Base-by-base conservation (phyloP, 2,329 filamentous ascomycete genomes). In the Drechslera avenae region DNA sequence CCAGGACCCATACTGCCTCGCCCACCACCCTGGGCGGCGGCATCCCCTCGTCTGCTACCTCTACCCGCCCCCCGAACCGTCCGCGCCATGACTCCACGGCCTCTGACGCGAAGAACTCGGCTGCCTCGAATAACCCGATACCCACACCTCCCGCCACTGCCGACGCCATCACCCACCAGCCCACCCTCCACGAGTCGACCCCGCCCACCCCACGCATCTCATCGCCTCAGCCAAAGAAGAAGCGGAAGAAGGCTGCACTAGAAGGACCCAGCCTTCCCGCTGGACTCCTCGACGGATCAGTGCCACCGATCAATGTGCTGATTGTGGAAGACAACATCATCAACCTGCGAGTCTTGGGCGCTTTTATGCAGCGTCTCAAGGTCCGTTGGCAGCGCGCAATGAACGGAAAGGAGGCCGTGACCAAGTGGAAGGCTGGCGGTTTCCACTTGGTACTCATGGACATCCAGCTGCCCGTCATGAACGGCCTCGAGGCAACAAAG, bases 271-370 rank as follows among this genome's bases (percentile, higher is more conserved):
- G 69, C 30, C 67, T 88, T 53, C 82, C 83, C 19, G 79, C 86
- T 3, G 86, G 84, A 23, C 60, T 73, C 28, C 82, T 96, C 21
- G 91, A 93, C 61, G 88, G 87, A 46, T 86, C 86, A 1, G 91
- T 97, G 0, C 94, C 94, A 6, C 93, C 94, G 1, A 97, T 99
- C 76, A 97, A 96, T 63, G 92, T 97, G 6, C 81, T 99, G 35
- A 96, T 99, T 54, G 94, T 99, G 12, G 94, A 99, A 77, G 94
- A 99, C 77, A 99, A 99, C 73, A 91, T 94, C 57, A 97, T 99
- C 81, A 99, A 97, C 69, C 79, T 97, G 61, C 90, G 91, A 67
- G 85, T 99, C 8, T 79, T 99, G 30, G 93, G 97, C 69, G 91
- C 92, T 1, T 96, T 99, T 68, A 93, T 97, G 81, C 96, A 97